These are phyloP conservation scores for Jasminum sambac DNA, from an alignment of 257 asterid species.

Conservation along the genomic window DNA sequence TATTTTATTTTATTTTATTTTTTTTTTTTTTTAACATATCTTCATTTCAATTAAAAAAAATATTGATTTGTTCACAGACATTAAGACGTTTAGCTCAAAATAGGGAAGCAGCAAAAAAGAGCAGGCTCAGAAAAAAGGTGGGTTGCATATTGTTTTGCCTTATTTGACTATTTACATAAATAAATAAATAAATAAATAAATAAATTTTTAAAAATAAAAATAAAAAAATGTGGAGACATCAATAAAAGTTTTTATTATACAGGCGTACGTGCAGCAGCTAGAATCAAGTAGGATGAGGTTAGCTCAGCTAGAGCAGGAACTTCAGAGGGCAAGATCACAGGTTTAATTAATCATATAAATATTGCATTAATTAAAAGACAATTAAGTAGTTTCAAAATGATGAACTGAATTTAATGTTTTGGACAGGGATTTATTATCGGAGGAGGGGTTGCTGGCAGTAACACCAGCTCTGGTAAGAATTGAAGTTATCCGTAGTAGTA, in stretches of 20 bases:
- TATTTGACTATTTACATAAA: too few relatives aligned
- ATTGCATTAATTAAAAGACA: constrained; percentile 4
- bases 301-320: constrained; percentile 90
- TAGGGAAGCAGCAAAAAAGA: constrained; percentile 96
- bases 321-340: constrained; percentile 92
- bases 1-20: too few relatives aligned
- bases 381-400: constrained; percentile 8
- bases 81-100: constrained; percentile 96
- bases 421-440: constrained; percentile 80
- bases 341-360: constrained; percentile 39
- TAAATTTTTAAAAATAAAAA: too few relatives aligned
- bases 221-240: too few relatives aligned
- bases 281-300: constrained; percentile 93
- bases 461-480: constrained; percentile 74
- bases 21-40: neutral
- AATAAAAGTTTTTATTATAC: too few relatives aligned
- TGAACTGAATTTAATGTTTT: constrained; percentile 14
- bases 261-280: constrained; percentile 97
- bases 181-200: too few relatives aligned
- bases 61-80: constrained; percentile 46
- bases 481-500: neutral
- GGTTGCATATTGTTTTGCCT: neutral
- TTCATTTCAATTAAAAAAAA: too few relatives aligned
- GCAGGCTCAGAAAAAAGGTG: constrained; percentile 96
- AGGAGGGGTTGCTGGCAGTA: constrained; percentile 71